Conservation (phyloP, 441 rosid species). For the Macaranga tanarius region DNA sequence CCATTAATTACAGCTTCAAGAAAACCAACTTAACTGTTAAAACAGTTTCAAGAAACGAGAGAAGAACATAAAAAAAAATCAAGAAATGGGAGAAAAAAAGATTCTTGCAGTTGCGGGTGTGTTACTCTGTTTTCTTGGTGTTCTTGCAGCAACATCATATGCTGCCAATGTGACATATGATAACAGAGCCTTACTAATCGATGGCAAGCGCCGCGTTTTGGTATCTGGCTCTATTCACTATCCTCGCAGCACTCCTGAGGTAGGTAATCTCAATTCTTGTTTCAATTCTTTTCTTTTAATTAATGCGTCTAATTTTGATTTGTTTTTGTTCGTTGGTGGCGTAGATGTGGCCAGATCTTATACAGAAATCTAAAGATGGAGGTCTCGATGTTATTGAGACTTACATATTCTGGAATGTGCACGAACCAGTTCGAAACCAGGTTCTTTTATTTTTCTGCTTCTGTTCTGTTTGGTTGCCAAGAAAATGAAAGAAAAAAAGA, state of each 20-base stretch:
- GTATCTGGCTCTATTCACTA: constrained; percentile 94
- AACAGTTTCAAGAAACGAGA: not conserved
- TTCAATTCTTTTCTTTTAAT: not conserved
- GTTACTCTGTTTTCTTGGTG: constrained; percentile 14
- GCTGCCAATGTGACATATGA: constrained; percentile 71
- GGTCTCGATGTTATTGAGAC: constrained; percentile 93
- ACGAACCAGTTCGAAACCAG: constrained; percentile 85
- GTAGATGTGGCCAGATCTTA: constrained; percentile 96
- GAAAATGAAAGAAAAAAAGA: constrained; percentile 15
- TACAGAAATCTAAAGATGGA: constrained; percentile 96
- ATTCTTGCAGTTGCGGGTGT: constrained; percentile 23
- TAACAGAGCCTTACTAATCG: constrained; percentile 68
- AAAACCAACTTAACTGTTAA: not conserved
- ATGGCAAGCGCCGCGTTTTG: constrained; percentile 70
- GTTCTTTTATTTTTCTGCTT: constrained; percentile 31
- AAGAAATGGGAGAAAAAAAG: constrained; percentile 19
- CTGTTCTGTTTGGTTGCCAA: constrained; percentile 23
- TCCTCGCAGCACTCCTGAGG: constrained; percentile 94
- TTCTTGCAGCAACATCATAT: constrained; percentile 38
- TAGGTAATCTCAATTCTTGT: constrained; percentile 6
- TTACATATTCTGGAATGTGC: constrained; percentile 85
- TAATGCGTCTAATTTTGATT: not conserved
- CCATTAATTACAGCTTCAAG: not conserved
- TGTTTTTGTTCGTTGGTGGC: not conserved
- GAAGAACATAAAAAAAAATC: not conserved